Percentiles rank a stretch among this genome's conserved stretches.
Conservation (phyloP, 1,284 basidiomycete genomes). For the Pascua sp. region DNA sequence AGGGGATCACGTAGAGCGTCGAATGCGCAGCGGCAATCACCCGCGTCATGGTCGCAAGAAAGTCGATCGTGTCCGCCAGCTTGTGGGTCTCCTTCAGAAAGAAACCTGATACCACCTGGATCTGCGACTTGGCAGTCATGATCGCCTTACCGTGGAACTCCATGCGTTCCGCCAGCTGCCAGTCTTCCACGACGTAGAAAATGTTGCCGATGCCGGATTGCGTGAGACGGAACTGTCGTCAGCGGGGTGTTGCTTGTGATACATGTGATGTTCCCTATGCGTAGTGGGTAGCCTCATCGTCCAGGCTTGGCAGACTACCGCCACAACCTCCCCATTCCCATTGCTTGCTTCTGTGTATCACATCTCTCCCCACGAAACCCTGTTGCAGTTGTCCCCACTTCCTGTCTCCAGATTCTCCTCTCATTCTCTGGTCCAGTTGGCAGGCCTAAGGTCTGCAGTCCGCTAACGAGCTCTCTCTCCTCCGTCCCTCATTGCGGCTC, state of each 20-base stretch:
- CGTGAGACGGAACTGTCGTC: conserved; percentile 51
- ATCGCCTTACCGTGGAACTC: conserved; percentile 41
- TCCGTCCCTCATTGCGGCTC: no score
- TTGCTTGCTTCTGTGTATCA: no score
- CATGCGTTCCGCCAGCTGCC: conserved; percentile 47
- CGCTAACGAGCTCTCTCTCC: no score
- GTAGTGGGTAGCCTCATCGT: neutral
- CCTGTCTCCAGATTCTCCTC: no score
- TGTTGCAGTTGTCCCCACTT: no score
- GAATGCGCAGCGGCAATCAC: conserved; percentile 46
- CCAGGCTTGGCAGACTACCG: no score
- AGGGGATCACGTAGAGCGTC: conserved; percentile 52
- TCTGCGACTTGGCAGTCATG: conserved; percentile 53
- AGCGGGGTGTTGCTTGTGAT: conserved; percentile 2
- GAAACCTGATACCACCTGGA: conserved; percentile 57
- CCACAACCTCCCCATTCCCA: no score
- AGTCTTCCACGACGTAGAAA: conserved; percentile 58
- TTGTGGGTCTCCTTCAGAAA: conserved; percentile 55
- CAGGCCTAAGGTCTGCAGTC: no score
- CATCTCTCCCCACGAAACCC: no score
- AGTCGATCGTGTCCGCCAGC: conserved; percentile 54
- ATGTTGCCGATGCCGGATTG: conserved; percentile 54
- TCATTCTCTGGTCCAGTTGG: no score
- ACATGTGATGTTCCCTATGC: neutral
- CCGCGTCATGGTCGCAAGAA: conserved; percentile 52